Conservation (phyloP, 139 green algal genomes). For the Auxenochlorella pyrenoidosa region DNA sequence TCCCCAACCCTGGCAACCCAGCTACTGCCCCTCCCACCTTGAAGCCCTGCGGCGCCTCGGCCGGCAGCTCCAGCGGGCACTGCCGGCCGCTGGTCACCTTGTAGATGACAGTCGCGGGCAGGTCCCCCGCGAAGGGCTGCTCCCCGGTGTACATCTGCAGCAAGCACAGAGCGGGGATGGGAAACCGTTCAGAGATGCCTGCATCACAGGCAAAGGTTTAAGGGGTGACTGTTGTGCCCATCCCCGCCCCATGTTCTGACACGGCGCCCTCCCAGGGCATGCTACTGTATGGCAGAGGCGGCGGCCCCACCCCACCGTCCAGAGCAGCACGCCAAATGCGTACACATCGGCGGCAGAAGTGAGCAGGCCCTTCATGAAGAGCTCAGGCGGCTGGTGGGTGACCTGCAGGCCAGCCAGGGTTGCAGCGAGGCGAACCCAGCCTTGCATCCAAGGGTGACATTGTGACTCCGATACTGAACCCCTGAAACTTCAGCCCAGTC, state of each 20-base stretch:
- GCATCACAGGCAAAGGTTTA: too few relatives aligned
- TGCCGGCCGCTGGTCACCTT: background rate
- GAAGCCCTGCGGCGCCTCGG: background rate
- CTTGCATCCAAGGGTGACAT: too few relatives aligned
- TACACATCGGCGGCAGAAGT: conserved; percentile 48
- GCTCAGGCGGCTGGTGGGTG: conserved; percentile 52
- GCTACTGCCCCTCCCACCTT: background rate
- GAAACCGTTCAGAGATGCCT: too few relatives aligned
- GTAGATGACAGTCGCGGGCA: background rate
- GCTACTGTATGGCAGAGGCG: too few relatives aligned
- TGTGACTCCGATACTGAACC: too few relatives aligned
- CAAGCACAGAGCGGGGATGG: too few relatives aligned
- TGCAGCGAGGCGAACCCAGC: too few relatives aligned
- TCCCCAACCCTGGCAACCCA: too few relatives aligned
- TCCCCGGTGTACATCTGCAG: background rate
- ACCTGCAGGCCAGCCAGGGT: background rate
- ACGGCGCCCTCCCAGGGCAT: too few relatives aligned
- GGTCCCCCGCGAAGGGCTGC: background rate
- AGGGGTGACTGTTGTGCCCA: too few relatives aligned
- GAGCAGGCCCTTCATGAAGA: conserved; percentile 39
- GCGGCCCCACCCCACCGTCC: conserved; percentile 47
- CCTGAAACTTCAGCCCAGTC: too few relatives aligned
- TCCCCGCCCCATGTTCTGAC: too few relatives aligned
- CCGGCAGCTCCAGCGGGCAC: conserved; percentile 15
- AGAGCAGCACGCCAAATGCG: conserved; percentile 54